A percentile compares a stretch with the other conserved stretches of the same genome.
Conservation (phyloP, 75 land plant species). For the Cunninghamia lanceolata region DNA sequence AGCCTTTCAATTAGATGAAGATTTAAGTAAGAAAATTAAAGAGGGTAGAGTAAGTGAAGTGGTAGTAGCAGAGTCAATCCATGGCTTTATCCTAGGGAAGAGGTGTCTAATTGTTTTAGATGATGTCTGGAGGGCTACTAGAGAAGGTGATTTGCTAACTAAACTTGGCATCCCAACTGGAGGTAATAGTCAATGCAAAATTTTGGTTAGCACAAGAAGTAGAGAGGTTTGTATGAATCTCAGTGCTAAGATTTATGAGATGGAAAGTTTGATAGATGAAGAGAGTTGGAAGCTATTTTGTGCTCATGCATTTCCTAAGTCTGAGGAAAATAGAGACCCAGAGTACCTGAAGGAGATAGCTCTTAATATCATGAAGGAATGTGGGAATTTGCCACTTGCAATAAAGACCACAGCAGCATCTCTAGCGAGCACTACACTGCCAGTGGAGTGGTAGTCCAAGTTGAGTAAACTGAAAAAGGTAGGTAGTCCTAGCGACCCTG, state of each 20-base stretch:
- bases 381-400: background rate
- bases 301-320: background rate
- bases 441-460: too few relatives aligned
- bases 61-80: too few relatives aligned
- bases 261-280: background rate
- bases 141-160: conserved; percentile 1
- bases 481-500: background rate
- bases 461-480: background rate
- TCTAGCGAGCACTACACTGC: too few relatives aligned
- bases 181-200: conserved; percentile 1
- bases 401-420: too few relatives aligned
- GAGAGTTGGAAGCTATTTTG: conserved; percentile 17
- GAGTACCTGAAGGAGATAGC: conserved; percentile 7
- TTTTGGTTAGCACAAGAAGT: conserved; percentile 11
- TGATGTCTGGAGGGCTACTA: too few relatives aligned
- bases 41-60: too few relatives aligned
- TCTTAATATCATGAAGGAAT: conserved; percentile 8
- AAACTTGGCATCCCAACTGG: background rate
- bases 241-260: background rate
- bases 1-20: background rate
- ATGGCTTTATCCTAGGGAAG: background rate
- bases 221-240: background rate
- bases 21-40: background rate
- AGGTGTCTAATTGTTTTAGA: background rate
- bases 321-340: too few relatives aligned